A percentile compares a stretch with the other conserved stretches of the same genome.
Conservation (phyloP, 2,329 filamentous ascomycete species). For the Diaporthe aspalathi region DNA sequence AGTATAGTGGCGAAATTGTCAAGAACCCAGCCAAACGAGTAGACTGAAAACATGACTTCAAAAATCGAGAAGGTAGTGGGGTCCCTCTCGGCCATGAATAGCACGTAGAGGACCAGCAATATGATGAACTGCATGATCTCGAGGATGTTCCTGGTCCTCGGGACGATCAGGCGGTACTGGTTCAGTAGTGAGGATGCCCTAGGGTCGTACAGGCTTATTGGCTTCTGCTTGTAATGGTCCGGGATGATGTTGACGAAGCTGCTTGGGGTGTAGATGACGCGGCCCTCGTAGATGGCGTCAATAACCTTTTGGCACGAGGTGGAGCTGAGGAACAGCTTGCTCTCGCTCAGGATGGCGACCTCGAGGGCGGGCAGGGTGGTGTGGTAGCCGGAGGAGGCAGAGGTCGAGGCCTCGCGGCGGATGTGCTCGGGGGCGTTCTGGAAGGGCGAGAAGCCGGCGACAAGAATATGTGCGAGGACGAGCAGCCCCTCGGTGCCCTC, state of each 20-base stretch:
- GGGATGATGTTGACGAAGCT: constrained; percentile 86
- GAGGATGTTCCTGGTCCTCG: constrained; percentile 79
- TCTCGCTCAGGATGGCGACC: constrained; percentile 84
- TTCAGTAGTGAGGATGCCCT: constrained; percentile 80
- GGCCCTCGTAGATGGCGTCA: constrained; percentile 83
- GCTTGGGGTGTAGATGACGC: constrained; percentile 84
- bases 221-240: constrained; percentile 86
- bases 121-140: constrained; percentile 80
- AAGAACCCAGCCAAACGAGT: constrained; percentile 81
- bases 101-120: constrained; percentile 75
- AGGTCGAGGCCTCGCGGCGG: constrained; percentile 65
- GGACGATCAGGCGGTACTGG: constrained; percentile 87
- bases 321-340: constrained; percentile 80
- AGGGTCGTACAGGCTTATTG: constrained; percentile 84
- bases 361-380: constrained; percentile 81
- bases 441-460: constrained; percentile 87
- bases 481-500: constrained; percentile 77
- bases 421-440: constrained; percentile 81
- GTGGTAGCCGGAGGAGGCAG: constrained; percentile 60
- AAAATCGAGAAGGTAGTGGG: constrained; percentile 64
- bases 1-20: constrained; percentile 82
- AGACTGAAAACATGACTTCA: constrained; percentile 78
- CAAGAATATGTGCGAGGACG: constrained; percentile 80
- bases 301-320: constrained; percentile 86
- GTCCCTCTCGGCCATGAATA: constrained; percentile 77